These are phyloP conservation scores for Amanita rubescens DNA, from an alignment of 768 basidiomycete genomes.

Conservation along the genomic window DNA sequence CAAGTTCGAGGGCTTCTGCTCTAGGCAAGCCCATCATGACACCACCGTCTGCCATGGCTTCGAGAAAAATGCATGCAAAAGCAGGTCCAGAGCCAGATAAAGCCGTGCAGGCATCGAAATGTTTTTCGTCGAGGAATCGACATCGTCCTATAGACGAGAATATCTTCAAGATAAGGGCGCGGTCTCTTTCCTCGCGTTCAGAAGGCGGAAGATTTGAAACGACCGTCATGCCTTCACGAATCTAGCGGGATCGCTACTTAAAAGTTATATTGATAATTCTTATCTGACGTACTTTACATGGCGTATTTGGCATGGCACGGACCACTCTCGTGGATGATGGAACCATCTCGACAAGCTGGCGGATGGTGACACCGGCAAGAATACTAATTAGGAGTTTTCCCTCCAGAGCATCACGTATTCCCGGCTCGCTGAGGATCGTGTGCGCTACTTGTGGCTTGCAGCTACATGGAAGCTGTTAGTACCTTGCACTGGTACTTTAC, in stretches of 20 bases:
- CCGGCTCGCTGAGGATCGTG: slow-evolving; percentile 60
- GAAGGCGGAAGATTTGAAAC: slow-evolving; percentile 64
- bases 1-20: slow-evolving; percentile 88
- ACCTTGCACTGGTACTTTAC: neutral
- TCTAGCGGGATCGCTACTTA: slow-evolving; percentile 41
- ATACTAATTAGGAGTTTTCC: slow-evolving; percentile 95
- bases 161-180: slow-evolving; percentile 76
- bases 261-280: neutral
- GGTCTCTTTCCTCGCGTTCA: slow-evolving; percentile 49
- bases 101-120: slow-evolving; percentile 98
- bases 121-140: slow-evolving; percentile 94
- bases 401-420: slow-evolving; percentile 76
- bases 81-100: slow-evolving; percentile 95
- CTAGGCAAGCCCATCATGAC: slow-evolving; percentile 99
- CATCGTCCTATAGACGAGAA: slow-evolving; percentile 97
- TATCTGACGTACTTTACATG: slow-evolving; percentile 67
- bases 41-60: slow-evolving; percentile 98
- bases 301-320: slow-evolving; percentile 98
- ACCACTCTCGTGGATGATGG: slow-evolving; percentile 74
- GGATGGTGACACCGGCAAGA: slow-evolving; percentile 91
- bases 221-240: slow-evolving; percentile 98
- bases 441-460: slow-evolving; percentile 92
- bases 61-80: slow-evolving; percentile 92
- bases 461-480: slow-evolving; percentile 32
- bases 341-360: slow-evolving; percentile 73